Base-by-base conservation (phyloP, 306 rosid species). In the Cicer cuneatum region DNA sequence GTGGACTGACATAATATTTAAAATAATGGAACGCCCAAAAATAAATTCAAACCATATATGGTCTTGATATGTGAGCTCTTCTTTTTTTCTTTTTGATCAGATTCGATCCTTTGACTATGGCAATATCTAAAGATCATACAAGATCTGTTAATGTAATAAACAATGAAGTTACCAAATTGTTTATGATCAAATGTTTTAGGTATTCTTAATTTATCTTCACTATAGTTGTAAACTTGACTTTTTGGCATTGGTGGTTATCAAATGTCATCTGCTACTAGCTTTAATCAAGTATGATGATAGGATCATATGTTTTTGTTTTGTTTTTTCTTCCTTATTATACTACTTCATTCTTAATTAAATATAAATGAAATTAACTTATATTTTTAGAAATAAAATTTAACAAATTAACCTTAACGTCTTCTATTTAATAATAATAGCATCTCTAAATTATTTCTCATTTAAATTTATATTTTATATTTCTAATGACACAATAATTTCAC, bases 51-150 rank as follows among this genome's bases (percentile, higher is more conserved):
- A 15, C 70, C 59, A 51, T 53, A 33, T n/a, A 64, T 64, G 69
- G 33, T 82, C 76, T 77, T 77, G 79, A 33, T 82, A 57, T 49
- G 5, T 37, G 72, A 82, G 72, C 69, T 82, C 67, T 49, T 65
- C 21, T 33, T 13, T 51, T 45, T 41, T 71, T 42, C 8, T 19
- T 75, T 71, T 79, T 75, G 0, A 57, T 61, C 37, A 43, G 60
- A 58, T 54, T 35, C 40, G 49, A 57, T 57, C 37, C 63, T 72
- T 69, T 79, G 78, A 81, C 84, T 54, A 62, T 33, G 29, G 19
- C 42, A 42, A 14, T 24, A 24, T 56, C 41, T 45, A 46, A 73
- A 83, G 78, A 53, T 69, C 40, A 46, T 47, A 11, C 61, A 16
- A 7, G 21, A 60, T 60, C 16, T 67, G n/a, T 47, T 74, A 60